phyloP scores from a whole-genome alignment of 192 early-diverging fungal species.

The Coemansia sp. region DNA sequence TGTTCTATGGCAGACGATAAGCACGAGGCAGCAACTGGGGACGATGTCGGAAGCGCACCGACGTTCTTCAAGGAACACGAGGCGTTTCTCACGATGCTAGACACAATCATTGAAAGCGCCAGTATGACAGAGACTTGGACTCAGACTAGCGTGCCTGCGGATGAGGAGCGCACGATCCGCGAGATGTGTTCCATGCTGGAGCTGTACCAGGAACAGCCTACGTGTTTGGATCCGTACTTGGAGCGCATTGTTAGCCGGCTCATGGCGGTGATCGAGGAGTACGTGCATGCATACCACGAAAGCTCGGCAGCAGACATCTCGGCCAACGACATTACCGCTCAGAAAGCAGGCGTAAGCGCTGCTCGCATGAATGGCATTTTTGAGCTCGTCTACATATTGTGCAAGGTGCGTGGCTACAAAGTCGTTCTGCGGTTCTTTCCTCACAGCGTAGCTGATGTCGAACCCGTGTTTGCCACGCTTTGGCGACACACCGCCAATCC shows the following conservation, averaged over 20 bases:
- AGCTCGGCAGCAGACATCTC: not conserved
- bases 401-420: conserved; percentile 91
- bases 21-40: conserved; percentile 11
- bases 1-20: conserved; percentile 13
- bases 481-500: conserved; percentile 25
- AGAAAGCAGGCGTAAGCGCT: conserved; percentile 8
- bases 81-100: conserved; percentile 32
- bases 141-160: conserved; percentile 7
- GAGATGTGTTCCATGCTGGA: conserved; percentile 32
- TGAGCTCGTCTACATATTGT: conserved; percentile 70
- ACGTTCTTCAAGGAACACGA: conserved; percentile 51
- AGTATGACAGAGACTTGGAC: conserved; percentile 21
- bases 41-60: conserved; percentile 35
- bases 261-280: conserved; percentile 33
- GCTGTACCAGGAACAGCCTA: conserved; percentile 54
- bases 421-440: conserved; percentile 89
- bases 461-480: conserved; percentile 83
- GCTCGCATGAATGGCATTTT: conserved; percentile 35
- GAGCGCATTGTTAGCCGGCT: conserved; percentile 43
- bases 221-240: conserved; percentile 50
- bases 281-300: conserved; percentile 36
- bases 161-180: conserved; percentile 25
- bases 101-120: conserved; percentile 18
- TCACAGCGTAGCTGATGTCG: conserved; percentile 87
- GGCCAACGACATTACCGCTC: not conserved